Percentiles rank a stretch among this genome's conserved stretches.
Evolutionary conservation across 2,329 filamentous ascomycete species (phyloP).

Genomic region (Colletotrichum costaricense): DNA sequence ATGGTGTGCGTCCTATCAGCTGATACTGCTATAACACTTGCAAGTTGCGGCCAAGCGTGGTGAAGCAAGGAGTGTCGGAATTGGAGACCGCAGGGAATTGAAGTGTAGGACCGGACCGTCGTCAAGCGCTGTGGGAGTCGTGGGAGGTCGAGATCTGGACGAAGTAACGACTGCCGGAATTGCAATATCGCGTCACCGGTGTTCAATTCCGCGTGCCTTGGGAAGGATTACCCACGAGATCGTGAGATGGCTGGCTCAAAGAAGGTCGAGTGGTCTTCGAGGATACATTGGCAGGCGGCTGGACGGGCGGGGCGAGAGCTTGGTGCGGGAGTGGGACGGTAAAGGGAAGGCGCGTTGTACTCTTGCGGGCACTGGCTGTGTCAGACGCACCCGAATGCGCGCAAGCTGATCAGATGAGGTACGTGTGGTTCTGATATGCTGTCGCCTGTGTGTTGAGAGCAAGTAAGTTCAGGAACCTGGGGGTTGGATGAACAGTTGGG

Average conservation of each 20-base stretch:
- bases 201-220: not conserved
- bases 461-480: conserved; percentile 55
- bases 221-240: not conserved
- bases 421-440: not conserved
- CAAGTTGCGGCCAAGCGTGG: not conserved
- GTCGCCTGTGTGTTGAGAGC: not conserved
- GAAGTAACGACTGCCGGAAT: not conserved
- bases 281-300: not conserved
- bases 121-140: not conserved
- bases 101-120: not conserved
- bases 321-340: not conserved
- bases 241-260: not conserved
- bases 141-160: not conserved
- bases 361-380: not conserved
- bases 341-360: not conserved
- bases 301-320: not conserved
- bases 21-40: not conserved
- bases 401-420: not conserved
- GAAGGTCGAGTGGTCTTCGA: not conserved
- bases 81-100: not conserved
- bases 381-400: not conserved
- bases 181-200: not conserved
- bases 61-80: not conserved
- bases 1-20: conserved; percentile 46
- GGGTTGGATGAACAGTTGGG: conserved; percentile 72